These are phyloP conservation scores for Ajuga reptans DNA, from an alignment of 305 asterid genomes.

Conservation along the genomic window DNA sequence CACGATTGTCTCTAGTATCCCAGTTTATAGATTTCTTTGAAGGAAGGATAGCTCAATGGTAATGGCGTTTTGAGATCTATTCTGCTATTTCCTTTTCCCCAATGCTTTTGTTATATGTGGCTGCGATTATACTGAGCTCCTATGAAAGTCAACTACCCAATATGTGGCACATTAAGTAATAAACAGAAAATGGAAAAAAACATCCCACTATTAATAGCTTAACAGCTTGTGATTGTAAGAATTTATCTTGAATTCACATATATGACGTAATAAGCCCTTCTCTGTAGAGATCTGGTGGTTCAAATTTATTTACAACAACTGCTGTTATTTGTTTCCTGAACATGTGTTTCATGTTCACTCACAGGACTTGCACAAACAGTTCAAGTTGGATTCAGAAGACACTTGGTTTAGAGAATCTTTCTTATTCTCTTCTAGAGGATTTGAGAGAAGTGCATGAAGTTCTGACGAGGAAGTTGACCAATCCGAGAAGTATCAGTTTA, in stretches of 20 bases:
- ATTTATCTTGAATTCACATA: background rate
- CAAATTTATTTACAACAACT: background rate
- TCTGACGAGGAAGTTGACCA: constrained; percentile 31
- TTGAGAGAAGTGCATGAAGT: constrained; percentile 44
- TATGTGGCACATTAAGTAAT: background rate
- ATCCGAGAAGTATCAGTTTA: constrained; percentile 31
- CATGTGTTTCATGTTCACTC: constrained; percentile 22
- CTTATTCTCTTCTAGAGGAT: constrained; percentile 54
- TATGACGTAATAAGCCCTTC: background rate
- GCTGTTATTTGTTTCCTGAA: constrained; percentile 14
- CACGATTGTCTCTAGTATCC: constrained; percentile 58
- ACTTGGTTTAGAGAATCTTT: constrained; percentile 58
- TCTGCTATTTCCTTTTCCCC: constrained; percentile 8
- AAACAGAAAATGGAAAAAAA: background rate
- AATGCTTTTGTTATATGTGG: constrained; percentile 8
- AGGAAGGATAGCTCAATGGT: constrained; percentile 89
- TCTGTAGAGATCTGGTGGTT: background rate
- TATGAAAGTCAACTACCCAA: background rate
- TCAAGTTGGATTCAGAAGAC: constrained; percentile 66
- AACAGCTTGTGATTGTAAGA: background rate
- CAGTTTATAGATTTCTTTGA: constrained; percentile 87
- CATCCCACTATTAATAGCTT: constrained; percentile 2
- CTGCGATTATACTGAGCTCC: background rate
- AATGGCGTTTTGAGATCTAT: constrained; percentile 18
- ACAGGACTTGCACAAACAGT: constrained; percentile 88